Conservation (phyloP, 2,329 filamentous ascomycete genomes). For the Ramularia collo-cygni region DNA sequence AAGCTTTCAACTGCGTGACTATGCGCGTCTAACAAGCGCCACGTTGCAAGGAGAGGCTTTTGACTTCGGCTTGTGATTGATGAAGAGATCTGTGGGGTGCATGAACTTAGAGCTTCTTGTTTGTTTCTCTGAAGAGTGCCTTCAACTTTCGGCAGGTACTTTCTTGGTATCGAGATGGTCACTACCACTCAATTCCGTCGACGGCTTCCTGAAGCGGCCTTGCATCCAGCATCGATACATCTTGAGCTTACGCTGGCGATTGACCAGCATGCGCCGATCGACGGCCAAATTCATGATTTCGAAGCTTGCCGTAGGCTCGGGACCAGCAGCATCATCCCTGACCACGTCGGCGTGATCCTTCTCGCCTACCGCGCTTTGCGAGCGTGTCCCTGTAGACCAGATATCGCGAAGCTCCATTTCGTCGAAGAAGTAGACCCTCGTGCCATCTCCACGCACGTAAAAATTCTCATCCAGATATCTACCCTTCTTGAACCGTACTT, state of each 20-base stretch:
- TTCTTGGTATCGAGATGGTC: no score
- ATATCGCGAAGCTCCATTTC: conserved; percentile 71
- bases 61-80: no score
- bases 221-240: conserved; percentile 99
- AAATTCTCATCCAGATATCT: conserved; percentile 95
- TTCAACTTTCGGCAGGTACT: no score
- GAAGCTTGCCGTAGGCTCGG: conserved; percentile 37
- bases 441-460: conserved; percentile 91
- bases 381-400: conserved; percentile 52
- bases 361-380: conserved; percentile 20
- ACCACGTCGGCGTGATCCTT: conserved; percentile 18
- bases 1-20: no score
- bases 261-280: conserved; percentile 85
- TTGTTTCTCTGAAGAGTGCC: no score
- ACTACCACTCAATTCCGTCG: no score
- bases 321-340: conserved; percentile 7
- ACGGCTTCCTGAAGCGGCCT: conserved; percentile 65
- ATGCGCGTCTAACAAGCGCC: no score
- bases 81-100: no score
- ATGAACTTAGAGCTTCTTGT: no score
- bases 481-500: conserved; percentile 95
- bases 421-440: conserved; percentile 96
- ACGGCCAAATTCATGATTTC: conserved; percentile 72
- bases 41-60: no score
- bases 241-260: conserved; percentile 81